A percentile compares a stretch with the other conserved stretches of the same genome.
These are phyloP conservation scores for Fusarium armeniacum DNA, from an alignment of 2,329 filamentous ascomycete genomes.

Conservation along the genomic window DNA sequence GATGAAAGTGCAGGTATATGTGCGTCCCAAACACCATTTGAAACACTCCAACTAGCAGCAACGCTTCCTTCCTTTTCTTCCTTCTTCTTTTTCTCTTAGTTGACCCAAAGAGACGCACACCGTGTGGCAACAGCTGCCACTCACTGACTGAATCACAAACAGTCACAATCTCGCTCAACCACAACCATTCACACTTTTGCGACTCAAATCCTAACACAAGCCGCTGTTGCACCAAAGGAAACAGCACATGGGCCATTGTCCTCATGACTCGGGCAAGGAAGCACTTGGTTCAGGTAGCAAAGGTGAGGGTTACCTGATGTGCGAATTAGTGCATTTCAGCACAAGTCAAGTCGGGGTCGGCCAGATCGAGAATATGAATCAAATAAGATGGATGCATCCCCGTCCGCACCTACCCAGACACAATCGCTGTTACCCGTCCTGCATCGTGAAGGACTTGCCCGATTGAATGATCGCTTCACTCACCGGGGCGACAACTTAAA, in stretches of 20 bases:
- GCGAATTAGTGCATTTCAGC: constrained; percentile 9
- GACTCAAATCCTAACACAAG: constrained; percentile 11
- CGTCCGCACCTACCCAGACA: constrained; percentile 13
- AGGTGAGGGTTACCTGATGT: constrained; percentile 17
- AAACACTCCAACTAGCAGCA: constrained; percentile 26
- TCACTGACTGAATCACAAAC: constrained; percentile 13
- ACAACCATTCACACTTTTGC: constrained; percentile 15
- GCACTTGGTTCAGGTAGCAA: constrained; percentile 15
- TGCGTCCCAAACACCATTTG: constrained; percentile 30
- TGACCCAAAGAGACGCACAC: constrained; percentile 17
- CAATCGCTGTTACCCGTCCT: constrained; percentile 2
- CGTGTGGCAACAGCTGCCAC: constrained; percentile 8
- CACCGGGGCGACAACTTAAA: background rate
- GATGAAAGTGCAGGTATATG: constrained; percentile 21
- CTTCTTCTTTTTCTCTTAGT: background rate
- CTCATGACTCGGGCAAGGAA: constrained; percentile 39
- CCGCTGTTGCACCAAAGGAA: constrained; percentile 31
- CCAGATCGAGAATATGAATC: constrained; percentile 7
- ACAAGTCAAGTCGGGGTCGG: background rate
- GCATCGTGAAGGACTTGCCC: constrained; percentile 7
- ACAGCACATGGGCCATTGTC: constrained; percentile 7
- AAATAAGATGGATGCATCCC: constrained; percentile 21
- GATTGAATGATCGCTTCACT: constrained; percentile 2
- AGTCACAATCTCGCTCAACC: constrained; percentile 26
- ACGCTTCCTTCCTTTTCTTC: background rate